Base-by-base conservation (phyloP, 2,329 filamentous ascomycete genomes). In the Alternaria alternata region DNA sequence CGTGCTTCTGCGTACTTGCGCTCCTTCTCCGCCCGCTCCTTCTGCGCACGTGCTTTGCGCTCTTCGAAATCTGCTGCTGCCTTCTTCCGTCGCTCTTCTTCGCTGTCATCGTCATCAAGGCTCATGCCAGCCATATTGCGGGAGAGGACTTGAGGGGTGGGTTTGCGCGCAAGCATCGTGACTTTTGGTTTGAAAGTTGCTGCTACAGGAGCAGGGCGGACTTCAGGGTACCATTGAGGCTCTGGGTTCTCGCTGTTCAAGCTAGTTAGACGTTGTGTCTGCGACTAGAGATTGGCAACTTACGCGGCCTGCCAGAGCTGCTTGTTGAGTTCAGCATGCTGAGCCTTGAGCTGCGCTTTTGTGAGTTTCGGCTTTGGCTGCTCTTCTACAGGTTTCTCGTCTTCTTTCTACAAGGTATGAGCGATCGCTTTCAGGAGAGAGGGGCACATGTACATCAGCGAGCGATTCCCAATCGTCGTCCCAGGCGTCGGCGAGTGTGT, bases 271-370 rank as follows among this genome's bases (percentile, higher is more conserved):
- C 48, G 41, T 26, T 46, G 22, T 42, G 18, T 53, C 30, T 16
- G 32, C 6, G 42, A 22, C 16, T 30, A 18, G 22, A 22, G 24
- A 20, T n/a, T 28, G 28, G 26, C 30, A 22, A 71, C 87, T 57
- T 87, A 95, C 90, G 94, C 94, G 73, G 93, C 89, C 73, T 95
- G 88, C 94, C 94, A 97, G 57, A 97, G 81, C 78, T 91, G 91
- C 71, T 89, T 88, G 77, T 97, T 96, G 54, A 89, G 86, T 76
- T 97, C 93, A 28, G 87, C 88, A 77, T 98, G 94, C 75, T 90
- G 87, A 12, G 91, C 92, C 63, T 91, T 84, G 42, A 90, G 88
- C 79, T 97, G 91, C 4, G 91, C 88, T 74, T 91, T 93, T 66
- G 87, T 89, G 61, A 93, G 77, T 68, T 86, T 88, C 36, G 73